Base-by-base conservation (phyloP, 1,284 basidiomycete species). In the Malassezia equina region DNA sequence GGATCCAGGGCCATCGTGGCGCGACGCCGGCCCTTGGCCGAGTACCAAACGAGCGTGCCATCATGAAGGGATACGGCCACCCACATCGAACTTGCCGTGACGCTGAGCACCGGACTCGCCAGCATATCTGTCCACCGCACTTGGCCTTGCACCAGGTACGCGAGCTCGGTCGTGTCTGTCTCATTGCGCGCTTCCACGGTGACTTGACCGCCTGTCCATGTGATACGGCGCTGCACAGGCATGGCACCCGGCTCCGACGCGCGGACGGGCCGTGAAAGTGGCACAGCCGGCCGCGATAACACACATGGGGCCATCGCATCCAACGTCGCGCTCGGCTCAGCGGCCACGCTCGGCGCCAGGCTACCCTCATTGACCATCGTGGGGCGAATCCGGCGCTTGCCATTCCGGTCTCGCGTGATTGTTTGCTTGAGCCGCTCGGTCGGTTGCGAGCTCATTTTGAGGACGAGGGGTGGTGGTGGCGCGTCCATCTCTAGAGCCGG, bases 101-200 rank as follows among this genome's bases (percentile, higher is more conserved):
- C 73, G 0, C 80, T 78, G 4, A 91, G 71, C 5, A 82, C 82
- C 6, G 84, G 83, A 0, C 81, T 81, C 1, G 86, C 82, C 7
- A 90, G 68, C 75, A 86, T 95, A 75, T 95, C 90, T 48, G 90
- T 73, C 90, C 91, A 96, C 19, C 24, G 48, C 12, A 47, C 48
- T 1, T 39, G 23, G 21, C 40, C 54, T 19, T 29, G 23, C 19
- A 19, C 23, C 21, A 31, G 29, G 40, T 31, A 48, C 3, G 23
- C 27, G 13, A 80, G 77, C 25, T 79, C 51, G 15, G 53, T 47
- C 21, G 80, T 79, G 52, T 84, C 12, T 12, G 34, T 83, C 24
- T 83, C 80, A 77, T 98, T 95, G 61, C 83, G 80, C 0, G 80
- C 86, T 69, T 94, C 88, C 41, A 94, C 76, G 7, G 50, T 85